Evolutionary conservation across 805 yeast species (phyloP), one percentile per base, ranked within the genome.

Genomic region (Candida adriatica): DNA sequence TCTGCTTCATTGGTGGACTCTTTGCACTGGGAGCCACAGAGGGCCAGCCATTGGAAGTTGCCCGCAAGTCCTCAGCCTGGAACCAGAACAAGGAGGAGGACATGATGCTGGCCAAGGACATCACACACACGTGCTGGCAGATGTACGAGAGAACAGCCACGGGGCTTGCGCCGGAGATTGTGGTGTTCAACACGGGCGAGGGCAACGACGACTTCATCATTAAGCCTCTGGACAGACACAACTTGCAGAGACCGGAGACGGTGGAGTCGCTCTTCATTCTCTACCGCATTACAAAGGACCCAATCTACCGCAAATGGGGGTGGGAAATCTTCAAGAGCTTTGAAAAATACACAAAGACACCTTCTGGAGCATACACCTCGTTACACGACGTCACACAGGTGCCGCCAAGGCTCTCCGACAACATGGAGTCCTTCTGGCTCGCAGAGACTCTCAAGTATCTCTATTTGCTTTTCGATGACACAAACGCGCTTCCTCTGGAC

Each of bases 381-480:
- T 58, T 87, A 42, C 61, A 68, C 30, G 84, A 83, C 52, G 88
- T 85, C 28, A 73, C 83, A 2, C 41, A 46, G 2, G 41, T 60
- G 6, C 74, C 77, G 20, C 76, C 88, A 3, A 49, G 52, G 14
- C 55, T 53, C 39, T 58, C 68, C 33, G 92, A 88, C 56, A 84
- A 83, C 50, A 73, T 83, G 74, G 96, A 87, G 58, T 79, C 94
- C 14, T 86, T 85, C 64, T 88, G 96, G 96, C 66, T 84, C 30
- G 88, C 95, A 2, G 96, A 88, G 55, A 88, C 96, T 4, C 68
- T 88, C 52, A 88, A 88, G 57, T 88, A 87, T 57, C 63, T 87
- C 24, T 84, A 84, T 49, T 58, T 85, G 35, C 61, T 86, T 41
- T 86, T 86, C 58, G 92, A 83, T 42, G 76, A 75, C 45, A 66